Percentiles rank a stretch among this genome's conserved stretches.
Evolutionary conservation across 2,329 filamentous ascomycete genomes (phyloP).

Genomic region (Paecilomyces sp.): DNA sequence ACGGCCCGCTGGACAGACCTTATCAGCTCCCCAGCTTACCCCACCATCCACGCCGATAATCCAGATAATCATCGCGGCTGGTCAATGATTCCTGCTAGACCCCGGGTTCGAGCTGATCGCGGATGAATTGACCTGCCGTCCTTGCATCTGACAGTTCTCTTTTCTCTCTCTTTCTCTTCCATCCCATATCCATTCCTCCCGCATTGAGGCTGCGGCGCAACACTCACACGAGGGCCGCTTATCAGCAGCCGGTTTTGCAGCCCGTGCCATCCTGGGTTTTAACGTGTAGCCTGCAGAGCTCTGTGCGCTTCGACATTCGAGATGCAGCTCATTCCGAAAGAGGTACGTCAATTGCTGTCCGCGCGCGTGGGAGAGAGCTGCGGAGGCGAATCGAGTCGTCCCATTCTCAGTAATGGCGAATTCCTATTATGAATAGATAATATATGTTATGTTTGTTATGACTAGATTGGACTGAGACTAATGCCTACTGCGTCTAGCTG

Average conservation of each 20-base stretch:
- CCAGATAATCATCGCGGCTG: neutral
- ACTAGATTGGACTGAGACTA: neutral
- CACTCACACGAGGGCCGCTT: neutral
- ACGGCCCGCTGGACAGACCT: neutral
- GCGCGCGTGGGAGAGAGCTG: constrained; percentile 1
- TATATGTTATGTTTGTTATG: neutral
- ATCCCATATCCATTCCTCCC: neutral
- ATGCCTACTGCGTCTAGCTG: constrained; percentile 51
- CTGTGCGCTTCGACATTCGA: constrained; percentile 4
- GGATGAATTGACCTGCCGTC: neutral
- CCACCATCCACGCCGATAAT: neutral
- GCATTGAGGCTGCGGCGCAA: neutral
- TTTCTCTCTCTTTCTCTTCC: constrained; percentile 3
- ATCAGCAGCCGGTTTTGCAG: neutral
- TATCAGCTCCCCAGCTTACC: neutral
- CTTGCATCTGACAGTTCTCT: constrained; percentile 2
- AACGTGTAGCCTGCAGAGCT: neutral
- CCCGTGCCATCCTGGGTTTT: neutral
- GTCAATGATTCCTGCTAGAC: neutral
- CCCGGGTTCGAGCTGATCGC: neutral
- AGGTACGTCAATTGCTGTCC: constrained; percentile 23
- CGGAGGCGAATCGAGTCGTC: neutral
- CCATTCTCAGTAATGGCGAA: neutral
- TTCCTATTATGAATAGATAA: neutral
- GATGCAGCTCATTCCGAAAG: constrained; percentile 42